Percentiles rank a stretch among this genome's conserved stretches.
Conservation (phyloP, 371 early-diverging fungal species). For the Haplosporangium sp. region DNA sequence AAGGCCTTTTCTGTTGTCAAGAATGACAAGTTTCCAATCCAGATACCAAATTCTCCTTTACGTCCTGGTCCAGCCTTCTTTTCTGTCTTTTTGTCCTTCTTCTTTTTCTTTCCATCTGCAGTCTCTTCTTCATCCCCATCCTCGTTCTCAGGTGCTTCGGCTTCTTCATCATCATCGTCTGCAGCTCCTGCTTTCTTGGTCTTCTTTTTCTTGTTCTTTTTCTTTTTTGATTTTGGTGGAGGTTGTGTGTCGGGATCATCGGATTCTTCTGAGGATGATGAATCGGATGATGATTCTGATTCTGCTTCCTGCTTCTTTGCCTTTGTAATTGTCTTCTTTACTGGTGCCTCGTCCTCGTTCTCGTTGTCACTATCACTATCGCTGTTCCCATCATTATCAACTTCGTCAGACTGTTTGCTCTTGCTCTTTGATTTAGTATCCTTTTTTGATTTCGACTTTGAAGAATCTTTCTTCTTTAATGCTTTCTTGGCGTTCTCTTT, state of each 20-base stretch:
- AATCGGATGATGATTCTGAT: slow-evolving; percentile 28
- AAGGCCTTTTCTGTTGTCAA: slow-evolving; percentile 67
- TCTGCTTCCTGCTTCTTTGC: slow-evolving; percentile 38
- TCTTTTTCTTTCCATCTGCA: slow-evolving; percentile 22
- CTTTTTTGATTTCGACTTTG: slow-evolving; percentile 25
- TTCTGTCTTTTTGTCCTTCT: slow-evolving; percentile 53
- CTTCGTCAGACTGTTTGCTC: slow-evolving; percentile 59
- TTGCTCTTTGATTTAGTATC: slow-evolving; percentile 48
- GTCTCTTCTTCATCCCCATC: slow-evolving; percentile 32
- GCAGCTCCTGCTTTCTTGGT: slow-evolving; percentile 27
- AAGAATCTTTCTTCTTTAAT: slow-evolving; percentile 23
- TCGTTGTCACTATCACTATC: slow-evolving; percentile 45
- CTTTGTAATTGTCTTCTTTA: slow-evolving; percentile 52
- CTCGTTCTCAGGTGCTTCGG: slow-evolving; percentile 49
- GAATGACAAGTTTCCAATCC: slow-evolving; percentile 83
- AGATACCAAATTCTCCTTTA: slow-evolving; percentile 67
- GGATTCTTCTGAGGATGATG: slow-evolving; percentile 32
- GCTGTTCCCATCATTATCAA: slow-evolving; percentile 50
- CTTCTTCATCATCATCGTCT: slow-evolving; percentile 30
- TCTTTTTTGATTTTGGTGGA: slow-evolving; percentile 55
- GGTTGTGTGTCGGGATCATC: slow-evolving; percentile 54
- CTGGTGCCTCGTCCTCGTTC: slow-evolving; percentile 55
- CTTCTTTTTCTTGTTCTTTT: slow-evolving; percentile 43
- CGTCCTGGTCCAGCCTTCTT: slow-evolving; percentile 57
- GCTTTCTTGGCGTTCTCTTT: slow-evolving; percentile 16